Conservation (phyloP, 495 filamentous ascomycete species). For the Penicillium manginii region DNA sequence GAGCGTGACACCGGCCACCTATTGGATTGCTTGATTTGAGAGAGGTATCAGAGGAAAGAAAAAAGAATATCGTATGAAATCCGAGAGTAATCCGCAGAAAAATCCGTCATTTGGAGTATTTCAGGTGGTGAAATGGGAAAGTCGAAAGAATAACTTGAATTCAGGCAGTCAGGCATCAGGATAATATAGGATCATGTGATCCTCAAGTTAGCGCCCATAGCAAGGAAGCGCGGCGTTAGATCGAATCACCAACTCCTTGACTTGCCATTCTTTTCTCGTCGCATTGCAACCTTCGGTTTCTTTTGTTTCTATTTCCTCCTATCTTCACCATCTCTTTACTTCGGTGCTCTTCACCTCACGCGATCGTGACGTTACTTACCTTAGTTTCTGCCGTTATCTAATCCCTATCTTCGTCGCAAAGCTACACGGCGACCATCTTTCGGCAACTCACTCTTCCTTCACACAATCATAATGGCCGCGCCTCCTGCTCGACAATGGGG, state of each 20-base stretch:
- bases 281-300: constrained; percentile 5
- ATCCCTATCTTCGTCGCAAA: constrained; percentile 25
- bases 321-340: neutral
- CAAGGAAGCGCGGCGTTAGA: constrained; percentile 19
- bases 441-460: constrained; percentile 11
- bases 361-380: constrained; percentile 14
- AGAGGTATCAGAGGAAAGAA: too few species aligned
- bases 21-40: too few species aligned
- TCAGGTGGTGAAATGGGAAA: too few species aligned
- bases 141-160: too few species aligned
- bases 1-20: too few species aligned
- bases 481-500: constrained; percentile 66
- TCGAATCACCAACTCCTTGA: constrained; percentile 10
- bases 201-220: constrained; percentile 9
- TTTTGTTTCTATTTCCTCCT: neutral
- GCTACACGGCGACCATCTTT: constrained; percentile 13
- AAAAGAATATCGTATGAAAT: too few species aligned
- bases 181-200: constrained; percentile 19
- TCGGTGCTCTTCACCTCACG: constrained; percentile 7
- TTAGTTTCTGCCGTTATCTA: constrained; percentile 25
- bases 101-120: too few species aligned
- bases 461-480: constrained; percentile 54
- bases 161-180: neutral
- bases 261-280: constrained; percentile 17
- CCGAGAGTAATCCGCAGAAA: too few species aligned